Conservation (phyloP, 805 yeast genomes). For the Candida pseudofarinosa region DNA sequence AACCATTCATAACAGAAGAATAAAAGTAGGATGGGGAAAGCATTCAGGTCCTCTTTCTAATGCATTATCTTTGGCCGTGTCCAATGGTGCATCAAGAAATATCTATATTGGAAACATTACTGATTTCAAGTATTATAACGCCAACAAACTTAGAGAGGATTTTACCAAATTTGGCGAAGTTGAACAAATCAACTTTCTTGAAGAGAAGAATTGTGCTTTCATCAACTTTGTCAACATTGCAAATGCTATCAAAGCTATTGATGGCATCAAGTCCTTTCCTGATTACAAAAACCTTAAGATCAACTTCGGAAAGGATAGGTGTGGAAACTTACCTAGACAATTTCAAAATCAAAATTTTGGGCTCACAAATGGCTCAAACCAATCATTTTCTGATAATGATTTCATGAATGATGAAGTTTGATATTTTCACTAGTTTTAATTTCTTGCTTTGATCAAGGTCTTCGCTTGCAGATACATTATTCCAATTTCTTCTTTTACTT, state of each 20-base stretch:
- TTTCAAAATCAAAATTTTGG: slow-evolving; percentile 34
- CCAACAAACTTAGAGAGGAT: slow-evolving; percentile 61
- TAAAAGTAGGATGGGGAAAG: slow-evolving; percentile 97
- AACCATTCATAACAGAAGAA: slow-evolving; percentile 77
- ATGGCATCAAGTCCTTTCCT: slow-evolving; percentile 74
- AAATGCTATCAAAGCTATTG: slow-evolving; percentile 87
- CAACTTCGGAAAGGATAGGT: slow-evolving; percentile 90
- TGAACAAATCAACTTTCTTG: slow-evolving; percentile 87
- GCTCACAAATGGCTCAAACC: slow-evolving; percentile 15
- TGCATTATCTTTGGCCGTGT: slow-evolving; percentile 82
- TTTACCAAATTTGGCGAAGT: slow-evolving; percentile 87
- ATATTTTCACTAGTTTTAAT: not conserved
- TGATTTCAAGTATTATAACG: slow-evolving; percentile 47
- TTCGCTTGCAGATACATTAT: not conserved
- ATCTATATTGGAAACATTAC: slow-evolving; percentile 76
- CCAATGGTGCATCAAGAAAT: slow-evolving; percentile 91
- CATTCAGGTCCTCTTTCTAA: slow-evolving; percentile 90
- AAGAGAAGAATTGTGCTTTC: slow-evolving; percentile 84
- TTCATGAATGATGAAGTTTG: slow-evolving; percentile 17
- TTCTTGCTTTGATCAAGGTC: not conserved
- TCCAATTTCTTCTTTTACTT: not conserved
- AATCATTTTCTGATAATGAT: slow-evolving; percentile 21
- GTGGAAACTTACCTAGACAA: slow-evolving; percentile 91
- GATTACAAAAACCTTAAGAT: slow-evolving; percentile 67
- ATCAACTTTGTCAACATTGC: slow-evolving; percentile 89